phyloP scores from a whole-genome alignment of 805 yeast genomes.

The Saccharomycopsis amapae region DNA sequence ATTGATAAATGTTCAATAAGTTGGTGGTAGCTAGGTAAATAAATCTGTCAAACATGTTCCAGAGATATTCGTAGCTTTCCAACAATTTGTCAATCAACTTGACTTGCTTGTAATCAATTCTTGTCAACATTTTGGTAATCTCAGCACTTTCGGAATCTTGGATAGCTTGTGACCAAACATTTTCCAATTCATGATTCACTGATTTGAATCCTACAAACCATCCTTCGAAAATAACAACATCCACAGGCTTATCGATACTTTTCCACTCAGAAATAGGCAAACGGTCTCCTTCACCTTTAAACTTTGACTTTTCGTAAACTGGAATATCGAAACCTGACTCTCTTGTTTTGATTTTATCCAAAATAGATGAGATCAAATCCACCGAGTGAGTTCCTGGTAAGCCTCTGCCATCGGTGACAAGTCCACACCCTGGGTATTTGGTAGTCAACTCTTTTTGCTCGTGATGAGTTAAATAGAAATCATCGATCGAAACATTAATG shows the following conservation, averaged over 20 bases:
- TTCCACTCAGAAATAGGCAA: constrained; percentile 35
- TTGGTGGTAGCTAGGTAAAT: constrained; percentile 55
- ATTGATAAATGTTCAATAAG: constrained; percentile 56
- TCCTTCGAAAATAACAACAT: constrained; percentile 79
- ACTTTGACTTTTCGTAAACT: constrained; percentile 67
- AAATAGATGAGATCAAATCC: constrained; percentile 29
- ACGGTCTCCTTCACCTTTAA: constrained; percentile 77
- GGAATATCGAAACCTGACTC: constrained; percentile 41
- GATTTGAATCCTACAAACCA: constrained; percentile 84
- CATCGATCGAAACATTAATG: constrained; percentile 70
- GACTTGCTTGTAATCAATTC: constrained; percentile 27
- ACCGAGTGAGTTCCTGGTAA: constrained; percentile 93
- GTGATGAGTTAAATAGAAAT: constrained; percentile 63
- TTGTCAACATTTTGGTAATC: constrained; percentile 24
- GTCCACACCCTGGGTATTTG: constrained; percentile 37
- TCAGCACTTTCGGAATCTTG: constrained; percentile 17
- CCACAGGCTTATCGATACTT: constrained; percentile 35
- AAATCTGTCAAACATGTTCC: constrained; percentile 55
- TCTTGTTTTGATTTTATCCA: constrained; percentile 28
- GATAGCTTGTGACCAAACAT: constrained; percentile 18
- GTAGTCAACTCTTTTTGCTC: constrained; percentile 47
- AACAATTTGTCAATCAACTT: constrained; percentile 47
- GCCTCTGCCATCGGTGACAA: constrained; percentile 69
- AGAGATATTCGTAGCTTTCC: constrained; percentile 40
- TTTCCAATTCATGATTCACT: constrained; percentile 28